phyloP scores from a whole-genome alignment of 1,139 yeast genomes.

The Geotrichum histeridarum region DNA sequence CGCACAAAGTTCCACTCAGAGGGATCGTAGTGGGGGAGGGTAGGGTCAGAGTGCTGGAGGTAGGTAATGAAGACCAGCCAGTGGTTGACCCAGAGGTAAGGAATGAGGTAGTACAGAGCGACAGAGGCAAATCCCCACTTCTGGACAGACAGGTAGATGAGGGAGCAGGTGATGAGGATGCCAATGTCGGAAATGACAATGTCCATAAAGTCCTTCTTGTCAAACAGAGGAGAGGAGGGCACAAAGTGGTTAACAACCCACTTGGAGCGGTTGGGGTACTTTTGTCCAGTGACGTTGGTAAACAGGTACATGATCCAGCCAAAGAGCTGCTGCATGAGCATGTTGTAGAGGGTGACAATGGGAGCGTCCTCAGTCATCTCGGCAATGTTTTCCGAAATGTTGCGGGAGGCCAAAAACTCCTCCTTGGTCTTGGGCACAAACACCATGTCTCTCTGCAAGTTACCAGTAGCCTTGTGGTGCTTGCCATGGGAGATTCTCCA shows the following conservation, averaged over 20 bases:
- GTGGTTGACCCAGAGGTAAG: slow-evolving; percentile 79
- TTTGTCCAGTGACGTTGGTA: slow-evolving; percentile 75
- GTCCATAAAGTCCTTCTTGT: slow-evolving; percentile 62
- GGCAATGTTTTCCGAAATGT: slow-evolving; percentile 38
- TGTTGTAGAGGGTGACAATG: slow-evolving; percentile 49
- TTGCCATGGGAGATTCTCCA: slow-evolving; percentile 81
- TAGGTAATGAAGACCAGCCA: slow-evolving; percentile 85
- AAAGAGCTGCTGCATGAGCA: slow-evolving; percentile 66
- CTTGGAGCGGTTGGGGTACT: slow-evolving; percentile 49
- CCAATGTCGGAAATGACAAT: slow-evolving; percentile 72
- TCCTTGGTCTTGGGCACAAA: slow-evolving; percentile 68
- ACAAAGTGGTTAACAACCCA: slow-evolving; percentile 58
- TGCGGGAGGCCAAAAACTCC: slow-evolving; percentile 42
- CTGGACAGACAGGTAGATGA: slow-evolving; percentile 60
- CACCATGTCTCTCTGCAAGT: slow-evolving; percentile 75
- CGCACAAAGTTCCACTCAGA: slow-evolving; percentile 79
- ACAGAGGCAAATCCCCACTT: slow-evolving; percentile 60
- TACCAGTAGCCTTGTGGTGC: slow-evolving; percentile 87
- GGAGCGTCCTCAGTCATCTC: slow-evolving; percentile 75
- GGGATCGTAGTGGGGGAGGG: slow-evolving; percentile 72
- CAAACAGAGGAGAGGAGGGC: slow-evolving; percentile 71
- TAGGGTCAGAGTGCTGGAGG: slow-evolving; percentile 78
- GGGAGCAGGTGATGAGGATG: slow-evolving; percentile 48
- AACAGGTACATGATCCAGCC: slow-evolving; percentile 67
- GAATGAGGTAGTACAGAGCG: slow-evolving; percentile 67